Evolutionary conservation across 768 basidiomycete species (phyloP).

Genomic region (Kwoniella dejecticola): DNA sequence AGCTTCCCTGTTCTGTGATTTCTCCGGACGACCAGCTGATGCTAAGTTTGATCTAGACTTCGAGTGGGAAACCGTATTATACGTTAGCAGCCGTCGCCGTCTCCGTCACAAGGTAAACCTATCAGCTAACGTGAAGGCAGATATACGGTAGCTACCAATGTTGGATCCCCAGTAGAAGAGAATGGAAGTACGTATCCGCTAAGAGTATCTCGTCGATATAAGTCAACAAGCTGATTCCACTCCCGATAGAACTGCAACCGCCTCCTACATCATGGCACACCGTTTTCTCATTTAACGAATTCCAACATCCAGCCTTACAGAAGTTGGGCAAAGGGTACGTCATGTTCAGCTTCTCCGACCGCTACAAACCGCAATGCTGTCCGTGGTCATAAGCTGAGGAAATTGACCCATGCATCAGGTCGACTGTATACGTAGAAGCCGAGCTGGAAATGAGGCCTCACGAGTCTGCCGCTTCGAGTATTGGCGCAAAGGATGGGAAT

Average conservation of each 20-base stretch:
- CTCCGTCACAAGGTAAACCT: not conserved
- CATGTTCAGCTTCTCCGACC: not conserved
- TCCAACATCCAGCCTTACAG: slow-evolving; percentile 20
- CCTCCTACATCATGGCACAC: slow-evolving; percentile 41
- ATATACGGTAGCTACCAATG: slow-evolving; percentile 37
- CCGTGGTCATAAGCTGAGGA: no score
- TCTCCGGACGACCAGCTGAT: not conserved
- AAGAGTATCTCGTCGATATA: not conserved
- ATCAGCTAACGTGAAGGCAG: slow-evolving; percentile 5
- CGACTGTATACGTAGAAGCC: slow-evolving; percentile 45
- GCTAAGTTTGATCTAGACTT: slow-evolving; percentile 16
- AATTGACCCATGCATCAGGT: slow-evolving; percentile 20
- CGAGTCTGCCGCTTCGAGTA: not conserved
- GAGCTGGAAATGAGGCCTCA: slow-evolving; percentile 38
- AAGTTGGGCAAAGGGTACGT: slow-evolving; percentile 41
- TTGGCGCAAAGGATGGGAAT: not conserved
- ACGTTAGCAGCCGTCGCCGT: slow-evolving; percentile 20
- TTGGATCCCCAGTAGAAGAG: slow-evolving; percentile 19
- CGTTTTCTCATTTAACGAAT: slow-evolving; percentile 43
- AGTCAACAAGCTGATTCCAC: no score
- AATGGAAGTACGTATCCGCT: slow-evolving; percentile 16
- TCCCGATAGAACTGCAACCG: slow-evolving; percentile 19
- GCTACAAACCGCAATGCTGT: not conserved
- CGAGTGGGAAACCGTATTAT: slow-evolving; percentile 41
- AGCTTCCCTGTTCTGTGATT: not conserved